A percentile compares a stretch with the other conserved stretches of the same genome.
These are phyloP conservation scores for Rhodotorula toruloides DNA, from an alignment of 768 basidiomycete genomes.

Conservation along the genomic window DNA sequence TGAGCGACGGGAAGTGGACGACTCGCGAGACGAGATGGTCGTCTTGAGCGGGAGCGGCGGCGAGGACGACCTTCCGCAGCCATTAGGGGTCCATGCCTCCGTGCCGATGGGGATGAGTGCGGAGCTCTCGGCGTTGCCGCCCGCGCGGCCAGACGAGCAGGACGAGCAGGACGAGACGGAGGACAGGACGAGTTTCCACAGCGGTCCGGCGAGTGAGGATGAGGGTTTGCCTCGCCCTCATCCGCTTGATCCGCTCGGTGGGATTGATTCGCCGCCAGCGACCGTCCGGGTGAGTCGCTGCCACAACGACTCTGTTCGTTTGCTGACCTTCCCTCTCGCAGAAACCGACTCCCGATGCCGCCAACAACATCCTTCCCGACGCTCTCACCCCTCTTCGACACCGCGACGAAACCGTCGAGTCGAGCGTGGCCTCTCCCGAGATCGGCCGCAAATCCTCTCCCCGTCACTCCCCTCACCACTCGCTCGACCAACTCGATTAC, in stretches of 20 bases:
- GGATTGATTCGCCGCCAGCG: neutral
- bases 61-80: no score
- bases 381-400: conserved; percentile 26
- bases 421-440: conserved; percentile 7
- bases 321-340: neutral
- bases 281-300: neutral
- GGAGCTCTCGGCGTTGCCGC: conserved; percentile 6
- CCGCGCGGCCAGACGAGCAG: no score
- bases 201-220: conserved; percentile 1
- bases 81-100: no score
- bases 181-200: conserved; percentile 4
- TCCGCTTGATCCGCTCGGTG: conserved; percentile 17
- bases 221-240: conserved; percentile 4
- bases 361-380: neutral
- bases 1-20: neutral
- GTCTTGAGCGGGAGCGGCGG: no score
- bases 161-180: neutral
- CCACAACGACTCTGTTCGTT: no score
- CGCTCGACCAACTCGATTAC: neutral
- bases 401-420: neutral
- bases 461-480: neutral
- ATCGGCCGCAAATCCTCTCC: conserved; percentile 29
- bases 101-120: neutral
- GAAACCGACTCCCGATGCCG: neutral
- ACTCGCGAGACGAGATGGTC: neutral